Conservation (phyloP, 441 rosid genomes). For the Pelargonium citronellum region DNA sequence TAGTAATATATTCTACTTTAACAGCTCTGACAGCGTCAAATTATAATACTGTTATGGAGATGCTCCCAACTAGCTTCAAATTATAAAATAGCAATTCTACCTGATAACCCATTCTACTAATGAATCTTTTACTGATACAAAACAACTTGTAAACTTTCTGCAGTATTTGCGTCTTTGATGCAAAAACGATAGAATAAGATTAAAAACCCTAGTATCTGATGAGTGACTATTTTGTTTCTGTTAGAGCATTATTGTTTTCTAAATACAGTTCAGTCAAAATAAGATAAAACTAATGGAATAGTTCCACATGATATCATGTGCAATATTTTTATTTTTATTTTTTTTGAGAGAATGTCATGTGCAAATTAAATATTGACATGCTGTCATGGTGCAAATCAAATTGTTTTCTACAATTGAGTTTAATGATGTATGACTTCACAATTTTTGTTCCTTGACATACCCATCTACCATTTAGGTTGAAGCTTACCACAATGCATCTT, state of each 20-base stretch:
- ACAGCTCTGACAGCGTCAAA: no score
- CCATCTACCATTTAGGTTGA: conserved; percentile 5
- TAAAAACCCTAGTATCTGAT: not conserved
- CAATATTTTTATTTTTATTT: no score
- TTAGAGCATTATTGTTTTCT: no score
- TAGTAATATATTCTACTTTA: no score
- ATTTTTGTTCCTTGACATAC: not conserved
- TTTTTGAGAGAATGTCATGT: no score
- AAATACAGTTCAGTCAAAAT: not conserved
- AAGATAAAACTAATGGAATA: not conserved
- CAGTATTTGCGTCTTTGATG: not conserved
- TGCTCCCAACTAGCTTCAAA: no score
- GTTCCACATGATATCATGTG: no score
- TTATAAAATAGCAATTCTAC: no score
- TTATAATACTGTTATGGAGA: no score
- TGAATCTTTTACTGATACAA: not conserved
- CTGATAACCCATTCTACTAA: not conserved
- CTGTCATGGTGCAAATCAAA: no score
- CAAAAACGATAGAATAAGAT: not conserved
- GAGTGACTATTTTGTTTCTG: not conserved
- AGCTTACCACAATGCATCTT: conserved; percentile 76
- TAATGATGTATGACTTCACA: not conserved
- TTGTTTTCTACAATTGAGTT: not conserved
- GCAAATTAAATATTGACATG: no score
- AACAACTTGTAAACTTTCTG: not conserved